A percentile compares a stretch with the other conserved stretches of the same genome.
Evolutionary conservation across 1,284 basidiomycete genomes (phyloP).

Genomic region (Sporisorium graminicola): DNA sequence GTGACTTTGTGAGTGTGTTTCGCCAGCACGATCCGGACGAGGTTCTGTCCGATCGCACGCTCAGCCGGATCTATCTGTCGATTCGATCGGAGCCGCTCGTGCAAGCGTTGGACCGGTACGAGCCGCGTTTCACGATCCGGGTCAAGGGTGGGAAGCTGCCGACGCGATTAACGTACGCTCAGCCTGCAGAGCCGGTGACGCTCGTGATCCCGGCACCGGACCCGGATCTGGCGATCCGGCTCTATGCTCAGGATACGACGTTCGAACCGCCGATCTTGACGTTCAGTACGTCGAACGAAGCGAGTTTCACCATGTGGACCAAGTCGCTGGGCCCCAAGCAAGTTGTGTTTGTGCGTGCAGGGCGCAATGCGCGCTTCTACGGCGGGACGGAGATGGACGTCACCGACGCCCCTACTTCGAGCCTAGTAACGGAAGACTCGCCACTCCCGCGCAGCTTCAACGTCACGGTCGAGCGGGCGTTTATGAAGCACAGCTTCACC

Average conservation of each 20-base stretch:
- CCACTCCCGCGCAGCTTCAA: constrained; percentile 49
- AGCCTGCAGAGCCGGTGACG: constrained; percentile 58
- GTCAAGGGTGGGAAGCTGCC: constrained; percentile 51
- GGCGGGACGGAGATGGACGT: constrained; percentile 34
- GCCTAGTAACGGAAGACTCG: constrained; percentile 5
- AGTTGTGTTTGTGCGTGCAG: constrained; percentile 61
- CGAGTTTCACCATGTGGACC: constrained; percentile 61
- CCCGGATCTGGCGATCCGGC: constrained; percentile 59
- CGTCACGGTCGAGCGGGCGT: constrained; percentile 57
- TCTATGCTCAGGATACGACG: constrained; percentile 60
- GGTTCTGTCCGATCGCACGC: constrained; percentile 61
- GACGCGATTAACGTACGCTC: constrained; percentile 53
- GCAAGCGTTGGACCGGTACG: constrained; percentile 47
- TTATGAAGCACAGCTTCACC: constrained; percentile 59
- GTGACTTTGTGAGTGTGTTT: constrained; percentile 56
- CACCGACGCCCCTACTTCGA: background rate
- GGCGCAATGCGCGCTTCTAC: constrained; percentile 58
- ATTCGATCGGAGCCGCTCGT: constrained; percentile 56
- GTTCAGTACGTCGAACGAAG: constrained; percentile 44
- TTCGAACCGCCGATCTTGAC: constrained; percentile 65
- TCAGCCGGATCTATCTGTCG: constrained; percentile 59
- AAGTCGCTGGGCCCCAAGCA: constrained; percentile 55
- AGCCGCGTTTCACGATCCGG: constrained; percentile 47
- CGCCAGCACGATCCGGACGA: constrained; percentile 51
- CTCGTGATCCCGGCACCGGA: constrained; percentile 60